Evolutionary conservation across 31 red algal genomes (phyloP).

Genomic region (Odonthalia washingtoniensis): DNA sequence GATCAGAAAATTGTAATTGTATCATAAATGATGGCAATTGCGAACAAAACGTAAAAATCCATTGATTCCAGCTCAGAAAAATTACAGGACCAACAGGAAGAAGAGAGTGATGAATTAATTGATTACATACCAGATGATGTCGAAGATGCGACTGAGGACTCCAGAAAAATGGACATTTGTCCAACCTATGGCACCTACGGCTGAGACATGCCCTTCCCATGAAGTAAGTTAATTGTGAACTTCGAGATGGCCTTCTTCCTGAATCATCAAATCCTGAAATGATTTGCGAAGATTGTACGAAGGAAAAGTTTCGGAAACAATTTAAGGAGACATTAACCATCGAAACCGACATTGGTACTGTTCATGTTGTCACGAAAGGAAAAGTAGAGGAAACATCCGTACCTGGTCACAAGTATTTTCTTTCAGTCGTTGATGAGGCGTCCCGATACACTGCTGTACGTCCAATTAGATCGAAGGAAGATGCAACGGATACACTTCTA

Average conservation of each 20-base stretch:
- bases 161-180: background rate
- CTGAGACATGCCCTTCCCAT: slow-evolving; percentile 12
- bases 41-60: no score
- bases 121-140: no score
- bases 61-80: no score
- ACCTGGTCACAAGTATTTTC: slow-evolving; percentile 20
- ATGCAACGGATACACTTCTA: slow-evolving; percentile 17
- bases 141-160: no score
- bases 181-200: background rate
- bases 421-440: slow-evolving; percentile 45
- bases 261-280: background rate
- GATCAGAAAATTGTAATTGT: no score
- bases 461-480: slow-evolving; percentile 24
- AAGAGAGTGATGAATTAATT: no score
- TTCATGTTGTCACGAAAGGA: slow-evolving; percentile 36
- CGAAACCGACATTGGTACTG: background rate
- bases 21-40: no score
- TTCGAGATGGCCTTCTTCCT: background rate
- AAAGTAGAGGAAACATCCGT: slow-evolving; percentile 6
- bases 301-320: slow-evolving; percentile 21
- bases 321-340: slow-evolving; percentile 45
- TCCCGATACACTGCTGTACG: background rate
- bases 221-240: background rate
- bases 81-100: no score
- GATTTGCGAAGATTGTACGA: slow-evolving; percentile 35